phyloP scores from a whole-genome alignment of 352 stramenopile genomes.

The Pythium dissotocum region DNA sequence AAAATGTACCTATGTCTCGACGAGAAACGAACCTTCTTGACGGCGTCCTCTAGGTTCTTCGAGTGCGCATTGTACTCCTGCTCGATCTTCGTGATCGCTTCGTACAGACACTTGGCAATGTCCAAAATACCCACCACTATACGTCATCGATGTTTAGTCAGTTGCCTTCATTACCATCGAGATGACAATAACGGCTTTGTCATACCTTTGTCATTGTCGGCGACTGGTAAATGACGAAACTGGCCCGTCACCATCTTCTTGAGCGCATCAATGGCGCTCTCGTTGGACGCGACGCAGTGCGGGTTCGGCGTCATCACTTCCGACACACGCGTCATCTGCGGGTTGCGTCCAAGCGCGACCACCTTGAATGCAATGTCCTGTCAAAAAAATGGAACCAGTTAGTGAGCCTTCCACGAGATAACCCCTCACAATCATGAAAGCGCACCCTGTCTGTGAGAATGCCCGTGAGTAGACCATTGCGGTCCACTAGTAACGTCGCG shows the following conservation, averaged over 20 bases:
- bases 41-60: conserved; percentile 59
- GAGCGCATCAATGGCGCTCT: conserved; percentile 95
- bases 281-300: conserved; percentile 92
- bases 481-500: conserved; percentile 91
- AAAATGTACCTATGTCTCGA: too few species aligned
- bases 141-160: background rate
- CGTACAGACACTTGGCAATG: conserved; percentile 98
- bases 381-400: conserved; percentile 1
- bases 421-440: background rate
- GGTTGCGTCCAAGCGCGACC: conserved; percentile 87
- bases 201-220: conserved; percentile 81
- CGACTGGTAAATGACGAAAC: conserved; percentile 97
- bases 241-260: conserved; percentile 96
- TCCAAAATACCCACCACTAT: conserved; percentile 95
- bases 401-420: background rate
- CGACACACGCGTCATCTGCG: conserved; percentile 69
- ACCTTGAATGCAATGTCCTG: conserved; percentile 94
- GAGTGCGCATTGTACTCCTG: conserved; percentile 81
- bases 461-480: conserved; percentile 87
- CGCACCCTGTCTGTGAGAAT: conserved; percentile 94
- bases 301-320: conserved; percentile 96
- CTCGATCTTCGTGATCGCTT: conserved; percentile 97
- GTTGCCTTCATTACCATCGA: background rate
- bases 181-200: background rate
- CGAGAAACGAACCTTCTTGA: conserved; percentile 65